phyloP scores from a whole-genome alignment of 2,329 filamentous ascomycete species.

The Nemania sp. region DNA sequence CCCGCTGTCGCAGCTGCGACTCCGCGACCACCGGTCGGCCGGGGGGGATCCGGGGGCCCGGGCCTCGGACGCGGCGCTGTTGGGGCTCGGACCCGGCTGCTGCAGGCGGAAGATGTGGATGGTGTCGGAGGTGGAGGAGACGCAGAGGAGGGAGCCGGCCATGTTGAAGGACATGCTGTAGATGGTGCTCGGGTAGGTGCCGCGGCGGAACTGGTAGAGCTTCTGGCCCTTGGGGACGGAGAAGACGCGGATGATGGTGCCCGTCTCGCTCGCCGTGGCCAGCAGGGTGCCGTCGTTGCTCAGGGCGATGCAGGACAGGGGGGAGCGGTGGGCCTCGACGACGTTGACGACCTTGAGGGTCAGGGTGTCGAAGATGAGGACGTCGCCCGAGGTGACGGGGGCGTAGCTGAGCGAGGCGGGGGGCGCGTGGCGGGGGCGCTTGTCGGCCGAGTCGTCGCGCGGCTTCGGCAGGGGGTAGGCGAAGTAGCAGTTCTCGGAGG shows the following conservation, averaged over 20 bases:
- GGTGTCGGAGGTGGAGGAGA: slow-evolving; percentile 95
- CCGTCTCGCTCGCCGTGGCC: slow-evolving; percentile 94
- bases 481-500: slow-evolving; percentile 93
- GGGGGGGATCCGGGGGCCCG: slow-evolving; percentile 48
- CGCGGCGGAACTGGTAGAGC: slow-evolving; percentile 92
- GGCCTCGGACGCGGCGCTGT: slow-evolving; percentile 44
- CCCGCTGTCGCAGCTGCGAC: slow-evolving; percentile 59
- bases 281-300: slow-evolving; percentile 91
- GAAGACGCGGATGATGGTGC: slow-evolving; percentile 96
- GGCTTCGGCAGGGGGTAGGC: slow-evolving; percentile 87
- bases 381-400: slow-evolving; percentile 84
- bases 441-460: slow-evolving; percentile 61
- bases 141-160: slow-evolving; percentile 87
- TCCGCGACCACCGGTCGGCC: slow-evolving; percentile 57
- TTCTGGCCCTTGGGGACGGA: slow-evolving; percentile 89
- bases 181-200: slow-evolving; percentile 93
- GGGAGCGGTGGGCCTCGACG: slow-evolving; percentile 91
- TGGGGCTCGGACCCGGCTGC: slow-evolving; percentile 45
- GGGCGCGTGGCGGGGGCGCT: slow-evolving; percentile 79
- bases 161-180: slow-evolving; percentile 99
- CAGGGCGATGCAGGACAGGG: slow-evolving; percentile 85
- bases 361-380: slow-evolving; percentile 88
- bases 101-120: slow-evolving; percentile 92
- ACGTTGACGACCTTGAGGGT: slow-evolving; percentile 93
- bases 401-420: slow-evolving; percentile 74